Evolutionary conservation across 78 protist species (phyloP).

Genomic region (Emiliania huxleyi): DNA sequence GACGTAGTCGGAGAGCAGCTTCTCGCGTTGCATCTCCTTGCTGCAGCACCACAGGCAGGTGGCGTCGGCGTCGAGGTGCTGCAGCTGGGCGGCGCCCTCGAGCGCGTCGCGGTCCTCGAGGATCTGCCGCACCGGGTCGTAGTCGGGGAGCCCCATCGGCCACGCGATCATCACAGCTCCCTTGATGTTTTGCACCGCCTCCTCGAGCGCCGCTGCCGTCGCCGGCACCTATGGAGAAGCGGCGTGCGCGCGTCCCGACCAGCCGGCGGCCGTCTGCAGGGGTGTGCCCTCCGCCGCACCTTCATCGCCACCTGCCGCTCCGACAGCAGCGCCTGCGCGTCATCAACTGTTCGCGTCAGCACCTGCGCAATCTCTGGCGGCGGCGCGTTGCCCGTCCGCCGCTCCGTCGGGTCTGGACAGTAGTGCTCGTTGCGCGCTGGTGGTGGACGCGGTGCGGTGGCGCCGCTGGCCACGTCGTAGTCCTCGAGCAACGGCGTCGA

Average conservation of each 20-base stretch:
- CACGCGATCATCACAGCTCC: constrained; percentile 27
- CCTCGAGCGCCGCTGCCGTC: not conserved
- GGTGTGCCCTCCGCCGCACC: no score
- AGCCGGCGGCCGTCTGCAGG: no score
- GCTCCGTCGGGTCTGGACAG: not conserved
- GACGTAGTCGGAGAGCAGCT: not conserved
- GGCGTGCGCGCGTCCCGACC: no score
- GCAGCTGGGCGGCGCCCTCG: not conserved
- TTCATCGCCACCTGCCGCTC: not conserved
- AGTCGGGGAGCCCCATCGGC: constrained; percentile 22
- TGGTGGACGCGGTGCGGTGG: not conserved
- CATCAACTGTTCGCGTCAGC: not conserved
- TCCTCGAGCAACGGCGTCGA: not conserved
- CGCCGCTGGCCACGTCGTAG: not conserved
- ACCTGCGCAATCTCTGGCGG: not conserved
- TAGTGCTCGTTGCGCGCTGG: not conserved
- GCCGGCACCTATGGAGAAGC: no score
- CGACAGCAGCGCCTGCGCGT: not conserved
- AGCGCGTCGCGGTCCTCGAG: constrained; percentile 1
- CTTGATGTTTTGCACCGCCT: not conserved
- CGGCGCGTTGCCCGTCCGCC: constrained; percentile 4
- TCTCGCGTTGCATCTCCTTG: not conserved
- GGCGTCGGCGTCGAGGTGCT: not conserved
- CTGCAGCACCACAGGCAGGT: not conserved
- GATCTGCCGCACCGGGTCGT: not conserved